Conservation (phyloP, 140 eudicot genomes). For the Cichorium intybus region DNA sequence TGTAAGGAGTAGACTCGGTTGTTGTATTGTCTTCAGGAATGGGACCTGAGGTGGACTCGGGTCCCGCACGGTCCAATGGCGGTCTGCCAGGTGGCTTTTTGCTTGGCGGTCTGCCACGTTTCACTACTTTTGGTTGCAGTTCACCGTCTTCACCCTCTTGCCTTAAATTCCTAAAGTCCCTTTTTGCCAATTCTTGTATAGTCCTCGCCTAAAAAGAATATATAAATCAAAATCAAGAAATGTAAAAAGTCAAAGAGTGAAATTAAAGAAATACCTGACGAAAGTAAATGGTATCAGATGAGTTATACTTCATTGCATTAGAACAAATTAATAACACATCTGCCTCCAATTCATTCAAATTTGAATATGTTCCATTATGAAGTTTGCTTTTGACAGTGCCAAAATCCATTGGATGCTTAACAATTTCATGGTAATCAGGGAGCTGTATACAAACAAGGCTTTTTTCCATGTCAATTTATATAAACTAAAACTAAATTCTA, state of each 20-base stretch:
- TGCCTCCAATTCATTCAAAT: slow-evolving; percentile 86
- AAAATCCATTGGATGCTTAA: slow-evolving; percentile 91
- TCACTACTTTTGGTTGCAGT: slow-evolving; percentile 75
- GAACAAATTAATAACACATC: slow-evolving; percentile 79
- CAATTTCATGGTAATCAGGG: slow-evolving; percentile 88
- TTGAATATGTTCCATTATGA: slow-evolving; percentile 48
- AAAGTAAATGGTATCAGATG: slow-evolving; percentile 67
- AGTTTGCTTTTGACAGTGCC: slow-evolving; percentile 84
- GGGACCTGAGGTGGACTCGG: slow-evolving; percentile 71
- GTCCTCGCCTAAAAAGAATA: slow-evolving; percentile 58
- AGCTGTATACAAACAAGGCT: slow-evolving; percentile 55
- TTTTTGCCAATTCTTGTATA: slow-evolving; percentile 82
- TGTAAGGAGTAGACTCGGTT: slow-evolving; percentile 59
- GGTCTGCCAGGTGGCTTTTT: slow-evolving; percentile 63
- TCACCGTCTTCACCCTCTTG: slow-evolving; percentile 76
- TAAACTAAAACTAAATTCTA: not conserved
- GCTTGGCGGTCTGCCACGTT: slow-evolving; percentile 89
- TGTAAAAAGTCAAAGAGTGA: too few species aligned
- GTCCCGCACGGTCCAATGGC: slow-evolving; percentile 56
- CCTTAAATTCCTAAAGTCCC: slow-evolving; percentile 77
- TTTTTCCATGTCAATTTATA: slow-evolving; percentile 14
- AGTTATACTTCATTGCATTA: slow-evolving; percentile 94
- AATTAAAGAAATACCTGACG: slow-evolving; percentile 71
- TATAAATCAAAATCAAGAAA: not conserved
- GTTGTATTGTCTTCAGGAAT: slow-evolving; percentile 59